Percentiles rank a stretch among this genome's conserved stretches.
Conservation (phyloP, 495 filamentous ascomycete genomes). For the Pyrenula massariospora region DNA sequence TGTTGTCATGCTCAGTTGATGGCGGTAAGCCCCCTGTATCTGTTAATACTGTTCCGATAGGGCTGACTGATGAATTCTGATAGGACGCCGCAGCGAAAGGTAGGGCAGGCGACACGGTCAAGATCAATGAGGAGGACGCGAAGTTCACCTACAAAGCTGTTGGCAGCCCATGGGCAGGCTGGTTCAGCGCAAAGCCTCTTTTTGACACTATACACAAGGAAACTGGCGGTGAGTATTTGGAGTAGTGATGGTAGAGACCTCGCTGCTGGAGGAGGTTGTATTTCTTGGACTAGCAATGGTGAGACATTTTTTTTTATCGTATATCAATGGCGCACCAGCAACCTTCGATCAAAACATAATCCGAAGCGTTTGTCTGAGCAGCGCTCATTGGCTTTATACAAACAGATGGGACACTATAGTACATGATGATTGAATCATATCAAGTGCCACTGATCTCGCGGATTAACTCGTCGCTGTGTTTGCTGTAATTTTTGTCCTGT, state of each 20-base stretch:
- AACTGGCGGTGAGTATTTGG: slow-evolving; percentile 45
- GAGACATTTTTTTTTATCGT: too few species aligned
- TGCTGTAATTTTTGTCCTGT: too few species aligned
- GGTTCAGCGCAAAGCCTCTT: slow-evolving; percentile 61
- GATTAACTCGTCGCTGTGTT: too few species aligned
- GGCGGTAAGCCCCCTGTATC: slow-evolving; percentile 18
- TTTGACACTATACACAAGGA: slow-evolving; percentile 64
- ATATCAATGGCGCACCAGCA: too few species aligned
- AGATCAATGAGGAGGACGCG: slow-evolving; percentile 58
- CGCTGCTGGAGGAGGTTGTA: not conserved
- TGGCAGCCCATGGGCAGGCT: slow-evolving; percentile 51
- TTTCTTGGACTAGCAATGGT: not conserved
- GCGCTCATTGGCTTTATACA: too few species aligned
- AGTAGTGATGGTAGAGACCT: too few species aligned
- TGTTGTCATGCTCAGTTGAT: slow-evolving; percentile 67
- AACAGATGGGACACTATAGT: too few species aligned
- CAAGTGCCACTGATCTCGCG: too few species aligned
- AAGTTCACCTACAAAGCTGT: slow-evolving; percentile 52
- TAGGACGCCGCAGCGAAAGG: slow-evolving; percentile 57
- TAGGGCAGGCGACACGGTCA: slow-evolving; percentile 49
- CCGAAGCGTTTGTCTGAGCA: too few species aligned
- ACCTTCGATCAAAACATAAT: too few species aligned
- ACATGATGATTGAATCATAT: too few species aligned
- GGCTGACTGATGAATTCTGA: not conserved
- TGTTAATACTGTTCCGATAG: not conserved